phyloP scores from a whole-genome alignment of 441 rosid genomes.

The Gossypium trilobum region DNA sequence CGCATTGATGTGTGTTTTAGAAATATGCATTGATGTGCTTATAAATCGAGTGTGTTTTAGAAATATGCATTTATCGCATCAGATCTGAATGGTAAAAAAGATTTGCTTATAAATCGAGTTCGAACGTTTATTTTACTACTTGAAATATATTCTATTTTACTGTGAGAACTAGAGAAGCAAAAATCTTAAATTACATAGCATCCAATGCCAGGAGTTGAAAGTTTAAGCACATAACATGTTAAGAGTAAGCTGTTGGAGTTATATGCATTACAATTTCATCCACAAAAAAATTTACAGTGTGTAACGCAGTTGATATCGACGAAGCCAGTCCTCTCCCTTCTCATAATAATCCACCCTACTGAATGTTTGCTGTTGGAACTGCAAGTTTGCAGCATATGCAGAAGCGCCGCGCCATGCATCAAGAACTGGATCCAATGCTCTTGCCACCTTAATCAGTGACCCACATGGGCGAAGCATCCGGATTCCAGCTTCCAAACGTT shows the following conservation, averaged over 20 bases:
- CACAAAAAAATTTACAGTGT: slow-evolving; percentile 22
- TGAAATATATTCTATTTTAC: not conserved
- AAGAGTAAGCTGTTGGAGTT: slow-evolving; percentile 4
- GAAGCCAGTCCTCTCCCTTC: slow-evolving; percentile 92
- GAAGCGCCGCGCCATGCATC: slow-evolving; percentile 97
- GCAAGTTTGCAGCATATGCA: slow-evolving; percentile 43
- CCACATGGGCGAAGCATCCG: slow-evolving; percentile 79
- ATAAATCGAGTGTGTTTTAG: not conserved
- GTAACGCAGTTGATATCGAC: slow-evolving; percentile 53
- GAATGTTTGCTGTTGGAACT: slow-evolving; percentile 55
- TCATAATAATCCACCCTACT: slow-evolving; percentile 60
- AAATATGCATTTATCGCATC: not conserved
- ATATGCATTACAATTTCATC: not conserved
- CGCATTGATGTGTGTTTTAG: no score
- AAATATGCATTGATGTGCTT: not conserved
- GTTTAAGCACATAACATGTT: not conserved
- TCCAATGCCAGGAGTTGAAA: not conserved
- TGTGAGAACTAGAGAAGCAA: not conserved
- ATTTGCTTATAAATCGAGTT: not conserved
- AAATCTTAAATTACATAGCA: not conserved
- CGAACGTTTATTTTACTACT: slow-evolving; percentile 1
- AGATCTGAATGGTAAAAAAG: slow-evolving; percentile 28
- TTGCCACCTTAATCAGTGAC: slow-evolving; percentile 45
- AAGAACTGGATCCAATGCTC: slow-evolving; percentile 66
- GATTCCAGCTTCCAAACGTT: slow-evolving; percentile 67